Conservation (phyloP, 306 rosid genomes). For the Cicer bijugum region DNA sequence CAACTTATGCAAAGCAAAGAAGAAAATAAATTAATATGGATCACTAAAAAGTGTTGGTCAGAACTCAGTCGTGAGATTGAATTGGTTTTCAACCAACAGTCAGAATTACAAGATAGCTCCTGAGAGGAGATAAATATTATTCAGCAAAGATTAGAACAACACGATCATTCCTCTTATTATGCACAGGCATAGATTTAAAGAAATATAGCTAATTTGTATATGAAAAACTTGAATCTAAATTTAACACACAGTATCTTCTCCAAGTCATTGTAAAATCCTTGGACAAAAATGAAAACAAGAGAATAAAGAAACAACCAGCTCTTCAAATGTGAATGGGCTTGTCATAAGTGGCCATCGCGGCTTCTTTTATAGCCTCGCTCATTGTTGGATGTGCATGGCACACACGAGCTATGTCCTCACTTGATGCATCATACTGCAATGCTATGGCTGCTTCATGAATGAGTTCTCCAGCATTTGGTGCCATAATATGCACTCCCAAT, state of each 20-base stretch:
- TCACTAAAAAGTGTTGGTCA: conserved; percentile 30
- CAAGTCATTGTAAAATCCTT: conserved; percentile 56
- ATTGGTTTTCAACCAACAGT: conserved; percentile 35
- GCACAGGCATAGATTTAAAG: conserved; percentile 38
- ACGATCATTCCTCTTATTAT: conserved; percentile 50
- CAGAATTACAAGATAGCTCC: conserved; percentile 35
- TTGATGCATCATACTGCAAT: conserved; percentile 84
- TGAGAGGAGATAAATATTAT: conserved; percentile 47
- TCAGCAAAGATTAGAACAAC: conserved; percentile 52
- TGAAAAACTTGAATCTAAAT: conserved; percentile 54
- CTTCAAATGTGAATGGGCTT: conserved; percentile 93
- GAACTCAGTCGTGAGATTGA: neutral
- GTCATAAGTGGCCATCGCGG: conserved; percentile 99
- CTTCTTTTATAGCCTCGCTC: conserved; percentile 99
- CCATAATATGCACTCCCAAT: conserved; percentile 97
- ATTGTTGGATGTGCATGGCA: conserved; percentile 99
- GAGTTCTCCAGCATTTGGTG: conserved; percentile 97
- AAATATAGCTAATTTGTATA: conserved; percentile 50
- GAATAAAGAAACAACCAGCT: conserved; percentile 38
- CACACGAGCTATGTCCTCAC: conserved; percentile 97
- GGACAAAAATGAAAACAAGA: conserved; percentile 54
- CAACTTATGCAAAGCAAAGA: neutral
- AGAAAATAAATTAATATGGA: conserved; percentile 16
- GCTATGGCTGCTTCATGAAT: conserved; percentile 95
- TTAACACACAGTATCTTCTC: conserved; percentile 53